These are phyloP conservation scores for Pestalotiopsis sp. DNA, from an alignment of 2,329 filamentous ascomycete genomes.

Conservation along the genomic window DNA sequence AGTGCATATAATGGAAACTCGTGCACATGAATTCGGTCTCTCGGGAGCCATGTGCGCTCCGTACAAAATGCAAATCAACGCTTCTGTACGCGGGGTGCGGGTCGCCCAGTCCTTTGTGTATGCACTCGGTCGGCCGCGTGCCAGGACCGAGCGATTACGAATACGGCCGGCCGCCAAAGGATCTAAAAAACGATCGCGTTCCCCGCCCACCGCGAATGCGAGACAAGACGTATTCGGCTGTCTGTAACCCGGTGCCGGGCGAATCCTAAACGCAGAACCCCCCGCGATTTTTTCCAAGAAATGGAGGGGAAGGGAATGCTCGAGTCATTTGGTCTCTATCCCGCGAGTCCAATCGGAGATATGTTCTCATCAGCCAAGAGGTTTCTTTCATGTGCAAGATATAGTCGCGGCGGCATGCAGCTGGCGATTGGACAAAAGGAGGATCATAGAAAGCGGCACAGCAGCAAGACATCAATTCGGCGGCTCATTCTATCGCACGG, in stretches of 20 bases:
- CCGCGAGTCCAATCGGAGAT: too few species aligned
- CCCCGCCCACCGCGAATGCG: background rate
- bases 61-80: background rate
- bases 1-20: background rate
- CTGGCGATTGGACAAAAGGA: too few species aligned
- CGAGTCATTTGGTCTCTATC: too few species aligned
- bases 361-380: too few species aligned
- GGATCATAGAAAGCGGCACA: too few species aligned
- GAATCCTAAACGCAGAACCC: background rate
- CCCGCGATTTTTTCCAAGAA: background rate
- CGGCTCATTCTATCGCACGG: too few species aligned
- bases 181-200: background rate
- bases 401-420: too few species aligned
- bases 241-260: background rate
- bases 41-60: background rate
- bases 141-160: background rate
- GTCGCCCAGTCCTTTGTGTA: background rate
- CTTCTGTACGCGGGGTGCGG: background rate
- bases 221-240: background rate
- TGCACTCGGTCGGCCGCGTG: background rate
- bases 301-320: background rate
- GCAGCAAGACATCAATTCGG: too few species aligned
- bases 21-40: background rate
- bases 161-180: background rate
- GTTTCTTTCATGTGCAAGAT: too few species aligned